Percentiles rank a stretch among this genome's conserved stretches.
Evolutionary conservation across 2,329 filamentous ascomycete genomes (phyloP).

Genomic region (Xylaria sp.): DNA sequence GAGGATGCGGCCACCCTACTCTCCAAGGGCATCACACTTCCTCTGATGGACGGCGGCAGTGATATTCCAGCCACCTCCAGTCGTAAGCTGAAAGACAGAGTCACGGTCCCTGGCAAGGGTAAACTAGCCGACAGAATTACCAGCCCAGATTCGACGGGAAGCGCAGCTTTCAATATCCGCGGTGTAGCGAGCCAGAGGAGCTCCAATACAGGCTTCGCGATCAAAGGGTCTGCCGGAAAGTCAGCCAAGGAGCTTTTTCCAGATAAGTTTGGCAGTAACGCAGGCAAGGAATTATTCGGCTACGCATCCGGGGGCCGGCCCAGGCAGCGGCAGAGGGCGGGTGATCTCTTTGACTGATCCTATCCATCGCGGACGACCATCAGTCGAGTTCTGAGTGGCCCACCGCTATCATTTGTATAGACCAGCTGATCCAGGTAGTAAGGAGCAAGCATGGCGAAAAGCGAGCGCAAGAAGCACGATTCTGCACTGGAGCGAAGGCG

Average conservation of each 20-base stretch:
- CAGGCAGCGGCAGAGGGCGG: slow-evolving; percentile 72
- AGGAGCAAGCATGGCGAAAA: background rate
- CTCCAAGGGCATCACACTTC: slow-evolving; percentile 59
- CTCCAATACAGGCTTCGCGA: slow-evolving; percentile 66
- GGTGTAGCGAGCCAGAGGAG: slow-evolving; percentile 63
- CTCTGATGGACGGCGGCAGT: slow-evolving; percentile 58
- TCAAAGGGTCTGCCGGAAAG: slow-evolving; percentile 71
- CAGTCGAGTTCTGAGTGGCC: background rate
- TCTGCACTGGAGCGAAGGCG: background rate
- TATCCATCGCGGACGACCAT: background rate
- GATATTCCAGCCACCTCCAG: slow-evolving; percentile 43
- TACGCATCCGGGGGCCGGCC: slow-evolving; percentile 68
- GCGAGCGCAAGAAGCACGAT: background rate
- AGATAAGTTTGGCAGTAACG: slow-evolving; percentile 68
- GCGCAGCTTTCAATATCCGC: slow-evolving; percentile 66
- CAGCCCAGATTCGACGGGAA: slow-evolving; percentile 43
- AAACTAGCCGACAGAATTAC: slow-evolving; percentile 54
- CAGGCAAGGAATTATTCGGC: slow-evolving; percentile 76
- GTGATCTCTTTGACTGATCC: slow-evolving; percentile 75
- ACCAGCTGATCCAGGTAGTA: background rate
- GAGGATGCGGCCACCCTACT: slow-evolving; percentile 65
- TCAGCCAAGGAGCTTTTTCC: slow-evolving; percentile 76
- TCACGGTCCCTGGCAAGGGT: slow-evolving; percentile 44
- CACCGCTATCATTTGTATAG: background rate
- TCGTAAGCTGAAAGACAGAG: slow-evolving; percentile 47